Conservation (phyloP, 1,284 basidiomycete species). For the Cutaneotrichosporon dermatis region DNA sequence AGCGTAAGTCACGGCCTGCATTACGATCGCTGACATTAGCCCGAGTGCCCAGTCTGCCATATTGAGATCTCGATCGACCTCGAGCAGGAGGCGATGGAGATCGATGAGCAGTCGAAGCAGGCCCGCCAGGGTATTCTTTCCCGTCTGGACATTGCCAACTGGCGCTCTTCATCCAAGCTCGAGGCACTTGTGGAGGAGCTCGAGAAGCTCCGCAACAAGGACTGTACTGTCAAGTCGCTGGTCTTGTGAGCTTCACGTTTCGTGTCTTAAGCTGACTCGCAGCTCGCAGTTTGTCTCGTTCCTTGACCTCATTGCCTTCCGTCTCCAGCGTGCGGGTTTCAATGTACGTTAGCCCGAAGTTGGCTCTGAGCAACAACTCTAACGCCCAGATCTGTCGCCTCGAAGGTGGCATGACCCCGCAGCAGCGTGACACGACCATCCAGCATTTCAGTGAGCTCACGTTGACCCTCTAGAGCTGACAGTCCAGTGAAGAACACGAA, state of each 20-base stretch:
- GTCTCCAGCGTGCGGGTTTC: conserved; percentile 87
- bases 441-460: conserved; percentile 75
- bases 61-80: conserved; percentile 89
- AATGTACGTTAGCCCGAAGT: conserved; percentile 53
- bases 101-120: conserved; percentile 59
- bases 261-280: no score
- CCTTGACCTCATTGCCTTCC: conserved; percentile 78
- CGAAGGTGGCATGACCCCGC: conserved; percentile 95
- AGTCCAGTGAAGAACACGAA: conserved; percentile 78
- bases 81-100: conserved; percentile 83
- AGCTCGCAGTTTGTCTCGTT: conserved; percentile 46
- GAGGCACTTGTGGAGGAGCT: conserved; percentile 95
- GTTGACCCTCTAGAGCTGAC: conserved; percentile 14
- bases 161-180: conserved; percentile 94
- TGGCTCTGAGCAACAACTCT: not conserved
- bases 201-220: conserved; percentile 72
- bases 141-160: conserved; percentile 78
- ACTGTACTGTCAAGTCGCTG: conserved; percentile 91
- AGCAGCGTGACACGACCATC: conserved; percentile 90
- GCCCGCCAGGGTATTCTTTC: conserved; percentile 88
- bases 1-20: conserved; percentile 52
- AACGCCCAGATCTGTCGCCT: conserved; percentile 73
- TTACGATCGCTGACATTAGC: conserved; percentile 51
- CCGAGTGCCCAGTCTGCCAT: conserved; percentile 94
- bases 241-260: conserved; percentile 77